Evolutionary conservation across 257 asterid genomes (phyloP), one percentile per base, ranked within the genome.

Genomic region (Paulownia fortunei): DNA sequence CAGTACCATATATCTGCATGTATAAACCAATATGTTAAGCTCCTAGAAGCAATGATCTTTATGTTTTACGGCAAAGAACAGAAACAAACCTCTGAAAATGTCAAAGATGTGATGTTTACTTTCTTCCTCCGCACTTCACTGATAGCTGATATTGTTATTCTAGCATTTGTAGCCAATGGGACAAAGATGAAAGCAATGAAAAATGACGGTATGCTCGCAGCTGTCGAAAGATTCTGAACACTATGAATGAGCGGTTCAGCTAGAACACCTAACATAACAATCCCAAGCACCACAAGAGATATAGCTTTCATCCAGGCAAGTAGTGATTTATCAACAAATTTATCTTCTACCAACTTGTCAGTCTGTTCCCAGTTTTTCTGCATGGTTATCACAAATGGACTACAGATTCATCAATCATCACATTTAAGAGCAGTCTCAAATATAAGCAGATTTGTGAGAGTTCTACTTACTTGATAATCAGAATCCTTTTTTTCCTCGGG

Each of bases 241-340:
- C 89, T 88, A 4, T 84, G 82, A 18, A 81, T 79, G 13, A 88
- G 89, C 67, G 93, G 91, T 76, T 88, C 91, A 4, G 87, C 86
- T 27, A 86, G 67, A 72, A 80, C 41, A 21, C 91, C 88, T 16
- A 88, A 54, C 63, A 83, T 83, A 23, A 47, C 66, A 47, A 83
- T 81, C 64, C 93, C 93, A 7, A 88, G 79, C 27, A 80, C 72
- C 76, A 85, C 60, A 67, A 77, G 85, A 36, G 82, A 27, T 56
- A 83, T 37, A 16, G 89, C 85, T 82, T 88, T 84, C 2, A 46
- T 79, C 84, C 89, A 80, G 0, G 87, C 89, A 37, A 80, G 23
- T 55, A 69, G 27, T 26, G 87, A 80, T 41, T 79, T 78, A 54
- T 81, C 87, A 2, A 63, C 55, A 23, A 81, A 34, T 72, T 87